Percentiles rank a stretch among this genome's conserved stretches.
Conservation (phyloP, 2,329 filamentous ascomycete genomes). For the Ampelomyces quisqualis region DNA sequence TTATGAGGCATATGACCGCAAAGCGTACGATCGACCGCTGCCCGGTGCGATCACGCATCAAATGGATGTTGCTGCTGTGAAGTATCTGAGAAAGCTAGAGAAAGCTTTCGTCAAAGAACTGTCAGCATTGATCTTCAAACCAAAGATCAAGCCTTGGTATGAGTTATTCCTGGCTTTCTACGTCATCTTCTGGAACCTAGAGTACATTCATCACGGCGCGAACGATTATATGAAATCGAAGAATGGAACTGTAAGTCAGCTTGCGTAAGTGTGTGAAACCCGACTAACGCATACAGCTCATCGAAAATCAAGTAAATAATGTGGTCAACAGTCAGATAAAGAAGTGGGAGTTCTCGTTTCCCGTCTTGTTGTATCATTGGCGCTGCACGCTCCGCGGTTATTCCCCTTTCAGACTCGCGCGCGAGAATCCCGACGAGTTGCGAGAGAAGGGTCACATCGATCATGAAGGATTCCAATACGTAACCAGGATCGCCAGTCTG, state of each 20-base stretch:
- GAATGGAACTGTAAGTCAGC: slow-evolving; percentile 36
- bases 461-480: slow-evolving; percentile 32
- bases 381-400: slow-evolving; percentile 34
- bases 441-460: slow-evolving; percentile 34
- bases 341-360: slow-evolving; percentile 39
- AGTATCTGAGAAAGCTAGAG: slow-evolving; percentile 34
- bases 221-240: slow-evolving; percentile 40
- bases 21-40: slow-evolving; percentile 35
- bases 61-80: slow-evolving; percentile 41
- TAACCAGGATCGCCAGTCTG: slow-evolving; percentile 27
- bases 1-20: slow-evolving; percentile 41
- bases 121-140: slow-evolving; percentile 32
- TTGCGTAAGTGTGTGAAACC: not conserved
- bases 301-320: slow-evolving; percentile 36
- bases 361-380: slow-evolving; percentile 38
- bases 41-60: slow-evolving; percentile 41
- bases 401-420: slow-evolving; percentile 37
- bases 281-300: slow-evolving; percentile 25
- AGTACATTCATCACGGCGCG: slow-evolving; percentile 39
- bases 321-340: slow-evolving; percentile 38
- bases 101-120: slow-evolving; percentile 34
- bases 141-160: slow-evolving; percentile 42
- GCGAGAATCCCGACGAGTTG: slow-evolving; percentile 39
- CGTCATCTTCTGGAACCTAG: slow-evolving; percentile 41
- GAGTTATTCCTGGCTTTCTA: slow-evolving; percentile 41